A percentile compares a stretch with the other conserved stretches of the same genome.
Evolutionary conservation across 164 flowering plant genomes (phyloP).

Genomic region (Annona squamosa): DNA sequence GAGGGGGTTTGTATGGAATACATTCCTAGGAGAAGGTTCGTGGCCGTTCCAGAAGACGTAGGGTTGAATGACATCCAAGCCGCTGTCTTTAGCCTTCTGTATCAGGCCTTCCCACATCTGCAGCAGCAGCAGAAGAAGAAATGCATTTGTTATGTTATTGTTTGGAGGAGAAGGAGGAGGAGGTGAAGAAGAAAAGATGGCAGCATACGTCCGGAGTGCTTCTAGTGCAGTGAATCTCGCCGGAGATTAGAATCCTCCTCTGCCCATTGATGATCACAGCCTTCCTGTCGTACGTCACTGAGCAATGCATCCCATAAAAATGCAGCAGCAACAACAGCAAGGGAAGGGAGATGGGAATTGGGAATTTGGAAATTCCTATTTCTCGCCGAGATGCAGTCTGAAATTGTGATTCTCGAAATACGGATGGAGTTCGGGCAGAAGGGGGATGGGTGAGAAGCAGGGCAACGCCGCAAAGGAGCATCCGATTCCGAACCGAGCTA

Average conservation of each 20-base stretch:
- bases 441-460: too few relatives aligned
- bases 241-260: conserved; percentile 14
- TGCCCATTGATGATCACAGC: conserved; percentile 10
- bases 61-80: conserved; percentile 19
- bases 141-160: too few relatives aligned
- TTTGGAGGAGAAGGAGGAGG: background rate
- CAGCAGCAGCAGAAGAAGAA: background rate
- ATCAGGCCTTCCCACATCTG: conserved; percentile 25
- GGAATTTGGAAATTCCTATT: conserved; percentile 2
- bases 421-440: too few relatives aligned
- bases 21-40: conserved; percentile 69
- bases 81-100: conserved; percentile 21
- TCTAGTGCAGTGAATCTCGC: conserved; percentile 11
- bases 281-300: conserved; percentile 8
- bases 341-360: background rate
- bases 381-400: too few relatives aligned
- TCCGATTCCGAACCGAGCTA: too few relatives aligned
- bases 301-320: background rate
- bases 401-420: too few relatives aligned
- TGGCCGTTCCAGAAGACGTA: conserved; percentile 73
- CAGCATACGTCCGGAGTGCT: conserved; percentile 8
- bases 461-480: too few relatives aligned
- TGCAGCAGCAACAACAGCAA: background rate
- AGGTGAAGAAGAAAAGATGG: background rate
- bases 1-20: conserved; percentile 14